Base-by-base conservation (phyloP, 2,329 filamentous ascomycete genomes). In the Aspergillus uvarum region DNA sequence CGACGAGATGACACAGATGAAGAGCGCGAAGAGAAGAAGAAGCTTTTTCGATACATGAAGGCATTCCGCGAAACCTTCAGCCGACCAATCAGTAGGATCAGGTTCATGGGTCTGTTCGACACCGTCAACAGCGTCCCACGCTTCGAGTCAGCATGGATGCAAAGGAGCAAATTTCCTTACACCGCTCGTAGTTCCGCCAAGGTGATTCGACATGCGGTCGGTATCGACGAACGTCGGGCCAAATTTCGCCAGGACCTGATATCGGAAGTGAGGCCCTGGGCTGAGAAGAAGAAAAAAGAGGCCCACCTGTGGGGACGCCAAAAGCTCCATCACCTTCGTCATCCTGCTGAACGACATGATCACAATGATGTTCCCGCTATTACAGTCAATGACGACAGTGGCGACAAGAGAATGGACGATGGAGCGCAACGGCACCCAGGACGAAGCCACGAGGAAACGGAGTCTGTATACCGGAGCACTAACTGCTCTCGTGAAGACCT, bases 41-140 rank as follows among this genome's bases (percentile, higher is more conserved):
- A 85, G 59, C 86, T 90, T 77, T 90, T 89, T 62, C 76, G 82
- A 4, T 93, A 90, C 69, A 89, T 94, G 86, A 89, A 87, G 65
- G 87, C 85, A 0, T 94, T 94, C 68, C 84, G 90, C 22, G 89
- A 93, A 73, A 94, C 90, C 0, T 94, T 94, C 69, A 89, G 87
- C 29, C 80, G 91, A 0, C 89, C 90, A 0, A 87, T 92, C 1
- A 83, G 86, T 7, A 82, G 88, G 0, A 91, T 94, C 61, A 82
- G 83, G 1, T 93, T 94, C 65, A 79, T 94, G 1, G 90, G 91
- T 0, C 80, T 95, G 0, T 94, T 94, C 63, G 90, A 93, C 67
- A 92, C 89, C 0, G 90, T 94, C 65, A 93, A 93, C 68, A 90
- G 87, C 8, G 89, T 92, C 0, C 89, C 90, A 1, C 82, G 84